Evolutionary conservation across 2,329 filamentous ascomycete species (phyloP), one percentile per base, ranked within the genome.

Genomic region (Exophiala aquamarina): DNA sequence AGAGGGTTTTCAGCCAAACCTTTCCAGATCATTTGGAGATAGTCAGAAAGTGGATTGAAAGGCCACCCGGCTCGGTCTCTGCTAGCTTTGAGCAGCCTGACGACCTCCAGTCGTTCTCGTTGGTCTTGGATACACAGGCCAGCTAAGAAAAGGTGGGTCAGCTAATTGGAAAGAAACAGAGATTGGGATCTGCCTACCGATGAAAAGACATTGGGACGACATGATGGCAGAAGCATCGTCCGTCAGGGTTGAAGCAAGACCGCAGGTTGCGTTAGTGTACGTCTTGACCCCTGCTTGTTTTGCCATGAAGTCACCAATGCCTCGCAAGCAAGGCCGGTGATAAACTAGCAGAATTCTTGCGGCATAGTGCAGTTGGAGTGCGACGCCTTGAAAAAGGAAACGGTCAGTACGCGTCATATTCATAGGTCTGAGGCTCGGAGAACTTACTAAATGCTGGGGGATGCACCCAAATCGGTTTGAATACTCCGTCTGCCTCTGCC

Each of bases 391-490:
- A 8, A 18, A 4, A 19, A n/a, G n/a, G n/a, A n/a, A n/a, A n/a
- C n/a, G n/a, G n/a, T n/a, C n/a, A n/a, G n/a, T n/a, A n/a, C n/a
- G n/a, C n/a, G n/a, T n/a, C n/a, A n/a, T n/a, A n/a, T n/a, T n/a
- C n/a, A n/a, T n/a, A n/a, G n/a, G n/a, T n/a, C n/a, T n/a, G n/a
- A 20, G 18, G 15, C 11, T 26, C 7, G 9, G 35, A n/a, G 11
- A 17, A 37, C 18, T 37, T 19, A 37, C 35, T 19, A 46, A 61
- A 62, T 19, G 47, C 45, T 44, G 60, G 47, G 5, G 59, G 58
- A 11, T 55, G 56, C n/a, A 61, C 60, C 57, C 56, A 63, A 14
- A 60, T 53, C 3, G 55, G 55, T 15, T 21, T 41, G 23, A 60
- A 62, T 3, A 34, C 45, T 2, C 47, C 33, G 6, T 41, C 36